These are phyloP conservation scores for Serendipita sp. DNA, from an alignment of 768 basidiomycete genomes.

Conservation along the genomic window DNA sequence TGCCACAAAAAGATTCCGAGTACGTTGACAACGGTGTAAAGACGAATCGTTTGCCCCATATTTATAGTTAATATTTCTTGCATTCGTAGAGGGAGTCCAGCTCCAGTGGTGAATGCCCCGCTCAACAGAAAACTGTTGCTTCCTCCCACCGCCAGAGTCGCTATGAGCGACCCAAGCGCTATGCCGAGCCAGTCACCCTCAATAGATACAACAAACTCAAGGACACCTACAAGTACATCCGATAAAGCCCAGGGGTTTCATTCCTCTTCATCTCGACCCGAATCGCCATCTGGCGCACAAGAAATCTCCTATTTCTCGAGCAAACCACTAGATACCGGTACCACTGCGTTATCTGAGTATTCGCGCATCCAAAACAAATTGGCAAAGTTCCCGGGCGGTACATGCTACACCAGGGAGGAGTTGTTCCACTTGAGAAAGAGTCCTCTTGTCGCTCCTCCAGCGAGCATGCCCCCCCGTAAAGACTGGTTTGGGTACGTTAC, in stretches of 20 bases:
- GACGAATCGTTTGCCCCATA: too few relatives aligned
- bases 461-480: constrained; percentile 66
- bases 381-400: neutral
- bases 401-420: constrained; percentile 46
- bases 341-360: neutral
- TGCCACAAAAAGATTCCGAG: too few relatives aligned
- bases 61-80: too few relatives aligned
- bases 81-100: neutral
- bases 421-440: constrained; percentile 55
- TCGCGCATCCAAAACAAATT: neutral
- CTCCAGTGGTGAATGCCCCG: neutral
- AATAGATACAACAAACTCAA: neutral
- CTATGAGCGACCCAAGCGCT: neutral
- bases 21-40: too few relatives aligned
- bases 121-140: neutral
- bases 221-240: neutral
- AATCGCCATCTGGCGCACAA: neutral
- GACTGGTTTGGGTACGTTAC: constrained; percentile 77
- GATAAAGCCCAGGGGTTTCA: neutral
- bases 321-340: neutral
- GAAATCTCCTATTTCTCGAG: neutral
- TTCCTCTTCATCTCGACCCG: neutral
- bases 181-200: neutral
- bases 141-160: neutral
- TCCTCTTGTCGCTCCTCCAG: constrained; percentile 55